Conservation (phyloP, 129 eudicot species). For the Flaveria brownii region DNA sequence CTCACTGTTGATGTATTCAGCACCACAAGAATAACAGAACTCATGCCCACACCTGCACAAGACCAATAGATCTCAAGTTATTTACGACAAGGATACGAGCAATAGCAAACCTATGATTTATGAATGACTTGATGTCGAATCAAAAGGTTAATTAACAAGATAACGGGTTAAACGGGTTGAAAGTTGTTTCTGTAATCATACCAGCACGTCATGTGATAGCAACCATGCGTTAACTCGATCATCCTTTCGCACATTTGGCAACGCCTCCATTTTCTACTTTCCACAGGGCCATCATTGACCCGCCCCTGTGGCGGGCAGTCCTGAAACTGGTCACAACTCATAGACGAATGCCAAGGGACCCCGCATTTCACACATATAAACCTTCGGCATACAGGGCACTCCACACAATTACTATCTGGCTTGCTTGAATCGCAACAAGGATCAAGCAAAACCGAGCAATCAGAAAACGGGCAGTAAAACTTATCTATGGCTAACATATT, state of each 20-base stretch:
- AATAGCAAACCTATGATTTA: no score
- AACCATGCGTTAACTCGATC: conserved; percentile 70
- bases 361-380: conserved; percentile 77
- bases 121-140: no score
- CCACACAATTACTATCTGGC: conserved; percentile 52
- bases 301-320: conserved; percentile 55
- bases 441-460: conserved; percentile 73
- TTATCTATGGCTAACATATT: conserved; percentile 38
- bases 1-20: conserved; percentile 52
- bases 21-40: conserved; percentile 93
- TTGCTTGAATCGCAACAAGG: conserved; percentile 52
- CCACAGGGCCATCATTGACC: conserved; percentile 42
- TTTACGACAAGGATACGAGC: neutral
- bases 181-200: conserved; percentile 34
- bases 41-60: conserved; percentile 80
- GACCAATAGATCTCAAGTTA: conserved; percentile 10
- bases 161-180: conserved; percentile 2
- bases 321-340: conserved; percentile 84
- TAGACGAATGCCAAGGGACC: conserved; percentile 76
- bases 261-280: conserved; percentile 59
- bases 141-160: neutral
- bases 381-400: conserved; percentile 72
- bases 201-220: conserved; percentile 86
- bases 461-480: conserved; percentile 65
- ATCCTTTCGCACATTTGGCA: conserved; percentile 72